Evolutionary conservation across 1,284 basidiomycete species (phyloP).

Genomic region (Rhodotorula sp.): DNA sequence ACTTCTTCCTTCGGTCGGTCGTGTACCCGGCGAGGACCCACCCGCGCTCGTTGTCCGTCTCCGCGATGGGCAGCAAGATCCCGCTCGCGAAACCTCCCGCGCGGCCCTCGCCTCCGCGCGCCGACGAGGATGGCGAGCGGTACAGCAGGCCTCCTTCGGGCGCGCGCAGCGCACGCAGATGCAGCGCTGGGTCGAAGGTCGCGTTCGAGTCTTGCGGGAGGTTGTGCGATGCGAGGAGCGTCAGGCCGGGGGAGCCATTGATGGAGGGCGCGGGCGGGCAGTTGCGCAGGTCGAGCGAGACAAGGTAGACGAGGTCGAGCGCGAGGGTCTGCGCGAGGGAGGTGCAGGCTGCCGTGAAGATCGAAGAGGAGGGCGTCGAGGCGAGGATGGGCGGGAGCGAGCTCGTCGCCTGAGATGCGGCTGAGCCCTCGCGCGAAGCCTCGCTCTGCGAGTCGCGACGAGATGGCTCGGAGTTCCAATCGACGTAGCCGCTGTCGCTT

Average conservation of each 20-base stretch:
- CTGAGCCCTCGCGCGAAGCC: background rate
- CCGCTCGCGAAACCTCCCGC: conserved; percentile 18
- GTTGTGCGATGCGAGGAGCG: conserved; percentile 42
- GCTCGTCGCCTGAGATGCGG: background rate
- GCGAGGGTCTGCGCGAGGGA: conserved; percentile 37
- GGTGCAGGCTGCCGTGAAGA: conserved; percentile 41
- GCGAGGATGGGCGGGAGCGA: conserved; percentile 1
- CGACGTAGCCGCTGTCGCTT: background rate
- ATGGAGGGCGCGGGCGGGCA: conserved; percentile 14
- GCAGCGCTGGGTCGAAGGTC: conserved; percentile 45
- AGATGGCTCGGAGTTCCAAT: background rate
- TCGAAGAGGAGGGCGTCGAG: conserved; percentile 9
- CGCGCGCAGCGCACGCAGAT: conserved; percentile 42
- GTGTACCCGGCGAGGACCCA: conserved; percentile 31
- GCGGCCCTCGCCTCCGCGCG: background rate
- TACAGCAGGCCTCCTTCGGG: conserved; percentile 47
- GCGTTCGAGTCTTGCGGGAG: conserved; percentile 37
- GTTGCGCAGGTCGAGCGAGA: conserved; percentile 29
- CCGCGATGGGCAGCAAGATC: conserved; percentile 22
- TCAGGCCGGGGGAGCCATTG: background rate
- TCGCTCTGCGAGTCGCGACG: background rate
- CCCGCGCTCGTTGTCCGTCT: conserved; percentile 2
- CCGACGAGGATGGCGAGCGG: conserved; percentile 10
- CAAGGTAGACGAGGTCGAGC: conserved; percentile 45
- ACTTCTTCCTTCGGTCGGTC: conserved; percentile 3